Evolutionary conservation across 1,284 basidiomycete species (phyloP).

Genomic region (Filobasidium uniguttulatum): DNA sequence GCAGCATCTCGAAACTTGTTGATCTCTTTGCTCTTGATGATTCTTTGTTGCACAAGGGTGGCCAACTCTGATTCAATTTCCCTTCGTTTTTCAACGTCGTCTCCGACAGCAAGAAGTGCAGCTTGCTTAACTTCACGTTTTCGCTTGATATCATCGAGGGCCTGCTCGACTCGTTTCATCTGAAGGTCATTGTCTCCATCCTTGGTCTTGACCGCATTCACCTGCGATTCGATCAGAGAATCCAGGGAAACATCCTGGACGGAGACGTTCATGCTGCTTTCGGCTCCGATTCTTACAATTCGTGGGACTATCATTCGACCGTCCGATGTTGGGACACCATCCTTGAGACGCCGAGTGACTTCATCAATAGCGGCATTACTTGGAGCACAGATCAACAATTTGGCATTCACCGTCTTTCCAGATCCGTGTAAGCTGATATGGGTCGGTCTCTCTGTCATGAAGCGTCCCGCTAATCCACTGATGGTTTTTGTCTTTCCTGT

Average conservation of each 20-base stretch:
- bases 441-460: conserved; percentile 50
- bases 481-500: conserved; percentile 99
- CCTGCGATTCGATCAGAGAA: conserved; percentile 61
- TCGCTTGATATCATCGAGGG: conserved; percentile 55
- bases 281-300: conserved; percentile 78
- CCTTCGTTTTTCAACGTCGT: conserved; percentile 32
- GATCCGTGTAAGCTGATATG: conserved; percentile 40
- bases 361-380: conserved; percentile 99
- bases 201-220: conserved; percentile 43
- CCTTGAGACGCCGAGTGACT: conserved; percentile 73
- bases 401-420: conserved; percentile 46
- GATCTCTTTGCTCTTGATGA: conserved; percentile 52
- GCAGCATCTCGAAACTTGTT: conserved; percentile 69
- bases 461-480: conserved; percentile 78
- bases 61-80: conserved; percentile 55
- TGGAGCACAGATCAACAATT: conserved; percentile 87
- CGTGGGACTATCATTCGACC: conserved; percentile 50
- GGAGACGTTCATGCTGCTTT: conserved; percentile 61
- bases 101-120: conserved; percentile 38
- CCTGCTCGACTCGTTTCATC: conserved; percentile 48
- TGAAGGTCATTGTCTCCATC: conserved; percentile 38
- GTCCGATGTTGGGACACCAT: conserved; percentile 52
- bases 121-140: conserved; percentile 50
- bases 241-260: conserved; percentile 83
- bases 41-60: conserved; percentile 51